Base-by-base conservation (phyloP, 257 asterid genomes). In the Solanum sitiens region DNA sequence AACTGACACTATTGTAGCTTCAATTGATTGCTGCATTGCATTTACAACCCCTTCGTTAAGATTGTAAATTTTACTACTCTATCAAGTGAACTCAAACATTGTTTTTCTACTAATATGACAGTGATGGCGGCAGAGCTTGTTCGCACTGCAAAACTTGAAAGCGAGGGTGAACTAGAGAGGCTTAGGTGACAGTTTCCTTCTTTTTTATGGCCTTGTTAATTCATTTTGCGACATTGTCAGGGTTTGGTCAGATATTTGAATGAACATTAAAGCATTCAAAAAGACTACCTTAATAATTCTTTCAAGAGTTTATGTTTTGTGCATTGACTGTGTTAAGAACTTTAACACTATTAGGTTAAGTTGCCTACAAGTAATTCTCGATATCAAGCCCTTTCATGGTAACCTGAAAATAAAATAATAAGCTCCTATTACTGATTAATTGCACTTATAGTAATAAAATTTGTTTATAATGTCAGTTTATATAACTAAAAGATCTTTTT, bases 101-200 rank as follows among this genome's bases (percentile, higher is more conserved):
- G 10, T 16, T 42, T 63, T 74, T 59, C 79, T 37, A 37, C 53
- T 87, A 33, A 74, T 90, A 71, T 87, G 87, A 82, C 96, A 97
- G 99, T 96, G 89, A 95, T 97, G 99, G 99, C 99, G 76, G 99
- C 99, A 20, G 99, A 97, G 92, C 96, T 97, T 21, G 97, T 95
- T 89, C 94, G 98, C 86, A 93, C 92, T 39, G 95, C 98, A 83
- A 87, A 89, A 92, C 88, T 47, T 83, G 96, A 96, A 88, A 93
- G 90, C 86, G 87, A 92, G 84, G 95, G 94, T 89, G 94, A 92
- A 89, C 95, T 93, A 56, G 92, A 95, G 92, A 95, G 94, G 91
- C 94, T 97, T 82, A 96, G 99, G 99, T 97, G 91, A 89, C 70
- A 11, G 68, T 50, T 47, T 50, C 88, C 74, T n/a, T 23, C 32